Evolutionary conservation across 2,329 filamentous ascomycete genomes (phyloP).

Genomic region (Cercospora canescens): DNA sequence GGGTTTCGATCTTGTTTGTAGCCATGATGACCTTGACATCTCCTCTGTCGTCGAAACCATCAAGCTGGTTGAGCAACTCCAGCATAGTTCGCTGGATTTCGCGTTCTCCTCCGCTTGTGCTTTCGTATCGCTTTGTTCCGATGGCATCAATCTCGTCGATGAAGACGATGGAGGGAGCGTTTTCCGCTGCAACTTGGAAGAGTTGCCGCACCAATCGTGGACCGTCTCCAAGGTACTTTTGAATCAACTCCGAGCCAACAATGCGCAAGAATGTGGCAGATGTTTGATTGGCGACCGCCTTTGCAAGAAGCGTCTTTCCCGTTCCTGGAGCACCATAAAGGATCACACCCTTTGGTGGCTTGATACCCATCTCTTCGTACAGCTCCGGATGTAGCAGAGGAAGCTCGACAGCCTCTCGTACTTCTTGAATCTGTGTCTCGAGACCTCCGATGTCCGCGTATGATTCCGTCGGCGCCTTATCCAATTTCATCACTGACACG

Average conservation of each 20-base stretch:
- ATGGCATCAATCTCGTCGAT: constrained; percentile 99
- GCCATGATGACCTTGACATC: constrained; percentile 99
- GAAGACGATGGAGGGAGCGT: constrained; percentile 95
- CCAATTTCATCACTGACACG: constrained; percentile 98
- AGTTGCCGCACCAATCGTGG: constrained; percentile 93
- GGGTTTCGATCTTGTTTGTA: constrained; percentile 98
- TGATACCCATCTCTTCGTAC: constrained; percentile 99
- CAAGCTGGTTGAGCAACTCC: constrained; percentile 95
- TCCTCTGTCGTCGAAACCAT: constrained; percentile 97
- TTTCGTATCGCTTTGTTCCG: constrained; percentile 97
- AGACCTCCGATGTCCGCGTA: constrained; percentile 98
- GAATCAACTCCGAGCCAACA: constrained; percentile 94
- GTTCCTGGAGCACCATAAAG: constrained; percentile 96
- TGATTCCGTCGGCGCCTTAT: constrained; percentile 96
- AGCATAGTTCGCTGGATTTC: constrained; percentile 99
- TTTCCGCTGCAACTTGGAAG: constrained; percentile 93
- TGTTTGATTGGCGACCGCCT: constrained; percentile 98
- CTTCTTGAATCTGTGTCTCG: constrained; percentile 94
- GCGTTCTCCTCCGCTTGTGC: constrained; percentile 91
- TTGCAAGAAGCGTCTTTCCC: constrained; percentile 92
- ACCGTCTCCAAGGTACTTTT: constrained; percentile 97
- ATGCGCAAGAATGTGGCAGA: constrained; percentile 97
- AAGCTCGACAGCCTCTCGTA: constrained; percentile 93
- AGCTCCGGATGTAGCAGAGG: constrained; percentile 93
- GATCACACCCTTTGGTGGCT: constrained; percentile 98